A percentile compares a stretch with the other conserved stretches of the same genome.
phyloP scores from a whole-genome alignment of 2,329 filamentous ascomycete species.

The Exophiala calicioides region DNA sequence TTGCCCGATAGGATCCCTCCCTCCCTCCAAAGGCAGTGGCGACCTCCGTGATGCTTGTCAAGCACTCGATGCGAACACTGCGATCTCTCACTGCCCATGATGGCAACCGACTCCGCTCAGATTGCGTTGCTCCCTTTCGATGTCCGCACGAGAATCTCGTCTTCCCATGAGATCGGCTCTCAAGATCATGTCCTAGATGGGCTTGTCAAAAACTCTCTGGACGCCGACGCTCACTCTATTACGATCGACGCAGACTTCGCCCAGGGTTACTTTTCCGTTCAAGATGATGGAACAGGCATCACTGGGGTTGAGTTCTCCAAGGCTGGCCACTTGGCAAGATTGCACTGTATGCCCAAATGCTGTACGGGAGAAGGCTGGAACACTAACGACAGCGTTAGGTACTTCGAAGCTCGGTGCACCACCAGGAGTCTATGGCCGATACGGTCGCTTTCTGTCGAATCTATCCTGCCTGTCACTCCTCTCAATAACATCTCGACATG shows the following conservation, averaged over 20 bases:
- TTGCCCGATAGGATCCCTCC: neutral
- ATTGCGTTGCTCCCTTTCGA: constrained; percentile 20
- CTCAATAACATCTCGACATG: constrained; percentile 71
- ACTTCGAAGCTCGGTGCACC: constrained; percentile 69
- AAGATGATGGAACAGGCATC: constrained; percentile 85
- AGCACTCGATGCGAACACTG: neutral
- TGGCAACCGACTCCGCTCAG: constrained; percentile 5
- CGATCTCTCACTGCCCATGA: neutral
- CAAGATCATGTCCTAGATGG: constrained; percentile 71
- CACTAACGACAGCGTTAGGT: constrained; percentile 52
- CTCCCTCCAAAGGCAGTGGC: constrained; percentile 5
- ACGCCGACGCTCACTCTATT: constrained; percentile 71
- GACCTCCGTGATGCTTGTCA: constrained; percentile 14
- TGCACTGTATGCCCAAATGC: constrained; percentile 62
- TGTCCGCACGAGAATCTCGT: constrained; percentile 66
- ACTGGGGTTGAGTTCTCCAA: constrained; percentile 65
- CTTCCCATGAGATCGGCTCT: constrained; percentile 75
- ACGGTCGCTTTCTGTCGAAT: constrained; percentile 76
- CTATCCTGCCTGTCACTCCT: constrained; percentile 75
- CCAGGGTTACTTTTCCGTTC: constrained; percentile 73
- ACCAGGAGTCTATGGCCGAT: constrained; percentile 60
- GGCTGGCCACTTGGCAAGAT: constrained; percentile 38
- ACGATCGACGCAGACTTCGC: constrained; percentile 71
- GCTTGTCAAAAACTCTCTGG: constrained; percentile 79
- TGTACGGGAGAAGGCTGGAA: constrained; percentile 12